These are phyloP conservation scores for Stemphylium vesicarium DNA, from an alignment of 2,329 filamentous ascomycete genomes.

Conservation along the genomic window DNA sequence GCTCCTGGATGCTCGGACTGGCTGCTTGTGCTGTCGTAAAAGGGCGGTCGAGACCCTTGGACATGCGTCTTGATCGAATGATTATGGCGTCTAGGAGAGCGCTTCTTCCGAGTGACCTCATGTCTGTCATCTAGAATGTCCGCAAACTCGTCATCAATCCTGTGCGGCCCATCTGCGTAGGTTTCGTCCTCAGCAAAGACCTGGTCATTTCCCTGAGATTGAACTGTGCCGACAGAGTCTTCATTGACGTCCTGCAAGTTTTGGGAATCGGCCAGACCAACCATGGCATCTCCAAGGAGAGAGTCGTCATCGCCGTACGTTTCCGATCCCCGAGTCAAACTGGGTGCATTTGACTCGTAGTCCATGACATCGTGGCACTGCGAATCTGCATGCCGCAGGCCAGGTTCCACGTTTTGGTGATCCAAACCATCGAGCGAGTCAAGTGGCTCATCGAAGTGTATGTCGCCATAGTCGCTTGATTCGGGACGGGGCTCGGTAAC, in stretches of 20 bases:
- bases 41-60: not conserved
- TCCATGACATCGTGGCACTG: not conserved
- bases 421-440: not conserved
- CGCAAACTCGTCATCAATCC: not conserved
- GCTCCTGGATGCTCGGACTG: not conserved
- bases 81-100: no score
- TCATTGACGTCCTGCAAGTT: conserved; percentile 15
- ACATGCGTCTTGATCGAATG: fast-evolving
- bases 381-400: not conserved
- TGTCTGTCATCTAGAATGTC: not conserved
- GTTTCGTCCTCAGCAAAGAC: conserved; percentile 9
- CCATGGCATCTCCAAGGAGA: conserved; percentile 37
- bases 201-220: not conserved
- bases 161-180: conserved; percentile 11
- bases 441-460: conserved; percentile 22
- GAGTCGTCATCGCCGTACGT: conserved; percentile 41
- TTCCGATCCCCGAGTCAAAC: conserved; percentile 22
- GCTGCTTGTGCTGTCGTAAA: not conserved
- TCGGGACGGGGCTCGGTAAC: not conserved
- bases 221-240: not conserved
- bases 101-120: not conserved
- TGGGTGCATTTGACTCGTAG: not conserved
- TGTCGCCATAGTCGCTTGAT: conserved; percentile 43
- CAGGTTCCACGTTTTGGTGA: not conserved
- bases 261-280: conserved; percentile 43